phyloP scores from a whole-genome alignment of 2,329 filamentous ascomycete genomes.

The Diaporthe eres region DNA sequence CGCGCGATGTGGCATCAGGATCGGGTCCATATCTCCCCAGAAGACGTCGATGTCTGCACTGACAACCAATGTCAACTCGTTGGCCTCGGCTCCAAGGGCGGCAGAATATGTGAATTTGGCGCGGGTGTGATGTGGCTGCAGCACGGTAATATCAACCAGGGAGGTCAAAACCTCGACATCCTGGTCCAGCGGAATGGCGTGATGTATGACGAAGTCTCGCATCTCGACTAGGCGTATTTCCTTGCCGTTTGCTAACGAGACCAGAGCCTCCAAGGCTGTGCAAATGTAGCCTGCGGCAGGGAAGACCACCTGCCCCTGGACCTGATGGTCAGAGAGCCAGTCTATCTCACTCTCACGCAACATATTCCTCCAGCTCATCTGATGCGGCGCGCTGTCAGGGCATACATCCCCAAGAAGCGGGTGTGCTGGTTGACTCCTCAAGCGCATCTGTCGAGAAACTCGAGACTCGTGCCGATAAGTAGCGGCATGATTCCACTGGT shows the following conservation, averaged over 20 bases:
- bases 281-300: constrained; percentile 49
- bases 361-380: constrained; percentile 47
- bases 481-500: constrained; percentile 36
- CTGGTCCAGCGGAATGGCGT: constrained; percentile 3
- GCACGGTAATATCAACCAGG: background rate
- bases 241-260: background rate
- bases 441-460: constrained; percentile 7
- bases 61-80: background rate
- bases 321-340: constrained; percentile 57
- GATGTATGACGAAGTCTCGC: constrained; percentile 12
- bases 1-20: background rate
- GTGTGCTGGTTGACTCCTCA: constrained; percentile 10
- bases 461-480: constrained; percentile 40
- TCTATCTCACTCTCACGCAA: constrained; percentile 46
- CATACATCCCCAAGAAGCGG: constrained; percentile 24
- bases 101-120: constrained; percentile 21
- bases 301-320: constrained; percentile 54
- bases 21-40: background rate
- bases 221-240: constrained; percentile 38
- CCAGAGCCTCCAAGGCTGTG: constrained; percentile 43
- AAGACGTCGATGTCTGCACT: background rate
- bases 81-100: background rate
- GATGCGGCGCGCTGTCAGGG: constrained; percentile 7
- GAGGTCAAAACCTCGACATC: constrained; percentile 1
- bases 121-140: background rate